Conservation (phyloP, 441 rosid genomes). For the Erysimum cheiri region DNA sequence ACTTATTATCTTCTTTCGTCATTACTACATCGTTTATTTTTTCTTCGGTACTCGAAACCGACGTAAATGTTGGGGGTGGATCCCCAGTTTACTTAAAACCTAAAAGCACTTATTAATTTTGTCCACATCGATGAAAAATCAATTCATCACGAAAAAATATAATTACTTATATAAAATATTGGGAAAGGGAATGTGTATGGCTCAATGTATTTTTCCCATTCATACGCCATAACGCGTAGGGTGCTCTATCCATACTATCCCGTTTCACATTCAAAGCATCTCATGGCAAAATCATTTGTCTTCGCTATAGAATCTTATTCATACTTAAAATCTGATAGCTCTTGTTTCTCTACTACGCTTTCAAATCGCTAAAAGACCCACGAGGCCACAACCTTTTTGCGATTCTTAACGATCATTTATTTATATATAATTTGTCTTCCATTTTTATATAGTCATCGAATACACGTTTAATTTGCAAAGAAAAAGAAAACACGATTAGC, state of each 20-base stretch:
- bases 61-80: constrained; percentile 2
- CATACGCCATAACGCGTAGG: constrained; percentile 31
- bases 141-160: not conserved
- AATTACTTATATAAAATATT: not conserved
- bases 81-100: not conserved
- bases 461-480: not conserved
- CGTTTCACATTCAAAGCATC: constrained; percentile 4
- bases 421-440: not conserved
- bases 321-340: not conserved
- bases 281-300: constrained; percentile 7
- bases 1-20: not conserved
- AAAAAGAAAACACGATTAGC: not conserved
- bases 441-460: not conserved
- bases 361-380: not conserved
- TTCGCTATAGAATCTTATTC: not conserved
- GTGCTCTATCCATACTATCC: constrained; percentile 25
- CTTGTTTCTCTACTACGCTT: not conserved
- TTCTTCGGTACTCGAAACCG: constrained; percentile 12
- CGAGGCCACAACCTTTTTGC: not conserved
- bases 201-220: constrained; percentile 27
- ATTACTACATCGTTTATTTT: not conserved
- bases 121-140: constrained; percentile 10
- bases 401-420: not conserved
- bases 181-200: constrained; percentile 17
- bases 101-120: not conserved